phyloP scores from a whole-genome alignment of 1,139 yeast genomes.

The Kodamaea alishanica region DNA sequence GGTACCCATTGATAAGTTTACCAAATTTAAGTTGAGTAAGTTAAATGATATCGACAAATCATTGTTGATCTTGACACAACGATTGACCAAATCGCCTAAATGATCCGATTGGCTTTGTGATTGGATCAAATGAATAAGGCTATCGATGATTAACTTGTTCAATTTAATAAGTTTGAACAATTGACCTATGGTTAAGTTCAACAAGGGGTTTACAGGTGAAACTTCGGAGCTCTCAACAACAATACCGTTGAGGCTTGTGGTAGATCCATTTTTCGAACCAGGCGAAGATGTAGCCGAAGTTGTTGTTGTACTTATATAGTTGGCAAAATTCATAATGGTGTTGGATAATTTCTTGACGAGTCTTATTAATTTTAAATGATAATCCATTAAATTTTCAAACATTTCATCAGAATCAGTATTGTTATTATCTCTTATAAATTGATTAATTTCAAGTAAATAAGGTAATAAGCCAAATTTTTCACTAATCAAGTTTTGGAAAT shows the following conservation, averaged over 20 bases:
- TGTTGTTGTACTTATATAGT: constrained; percentile 12
- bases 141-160: constrained; percentile 34
- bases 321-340: constrained; percentile 33
- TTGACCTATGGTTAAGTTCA: constrained; percentile 35
- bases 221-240: neutral
- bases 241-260: neutral
- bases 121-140: constrained; percentile 18
- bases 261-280: neutral
- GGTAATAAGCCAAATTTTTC: constrained; percentile 30
- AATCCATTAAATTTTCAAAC: constrained; percentile 42
- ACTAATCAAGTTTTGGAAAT: constrained; percentile 22
- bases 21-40: constrained; percentile 29
- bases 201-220: constrained; percentile 26
- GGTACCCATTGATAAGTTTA: constrained; percentile 20
- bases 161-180: constrained; percentile 35
- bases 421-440: constrained; percentile 18
- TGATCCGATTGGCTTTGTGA: constrained; percentile 15
- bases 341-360: constrained; percentile 38
- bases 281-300: constrained; percentile 7
- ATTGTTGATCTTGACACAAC: constrained; percentile 35
- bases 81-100: constrained; percentile 22
- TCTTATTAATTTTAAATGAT: constrained; percentile 45
- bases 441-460: constrained; percentile 28
- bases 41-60: constrained; percentile 39
- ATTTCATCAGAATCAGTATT: constrained; percentile 46